Evolutionary conservation across 305 asterid genomes (phyloP).

Genomic region (Fraxinus paxiana): DNA sequence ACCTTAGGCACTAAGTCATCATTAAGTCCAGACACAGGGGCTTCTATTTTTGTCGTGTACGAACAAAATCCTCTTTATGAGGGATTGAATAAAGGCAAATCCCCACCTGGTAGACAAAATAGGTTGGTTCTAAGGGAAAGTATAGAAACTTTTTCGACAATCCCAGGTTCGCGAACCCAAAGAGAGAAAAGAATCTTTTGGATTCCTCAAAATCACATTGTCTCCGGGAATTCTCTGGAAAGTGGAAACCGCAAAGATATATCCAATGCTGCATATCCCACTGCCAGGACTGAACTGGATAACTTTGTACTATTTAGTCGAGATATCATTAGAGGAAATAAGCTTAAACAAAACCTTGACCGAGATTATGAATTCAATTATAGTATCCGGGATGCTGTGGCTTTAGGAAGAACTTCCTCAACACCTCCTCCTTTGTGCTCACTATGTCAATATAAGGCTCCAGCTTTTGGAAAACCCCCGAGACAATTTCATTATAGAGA

Average conservation of each 20-base stretch:
- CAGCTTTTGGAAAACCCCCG: slow-evolving; percentile 80
- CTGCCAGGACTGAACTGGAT: slow-evolving; percentile 22
- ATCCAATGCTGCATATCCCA: slow-evolving; percentile 25
- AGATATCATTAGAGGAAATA: slow-evolving; percentile 19
- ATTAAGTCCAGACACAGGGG: slow-evolving; percentile 47
- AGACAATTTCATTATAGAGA: slow-evolving; percentile 60
- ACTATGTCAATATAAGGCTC: slow-evolving; percentile 65
- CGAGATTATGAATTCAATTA: slow-evolving; percentile 39
- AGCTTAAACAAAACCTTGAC: slow-evolving; percentile 15
- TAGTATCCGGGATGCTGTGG: slow-evolving; percentile 74
- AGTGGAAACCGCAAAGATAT: slow-evolving; percentile 26
- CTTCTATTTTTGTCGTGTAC: slow-evolving; percentile 45
- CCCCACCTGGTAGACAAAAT: slow-evolving; percentile 27
- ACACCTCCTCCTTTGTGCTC: slow-evolving; percentile 80
- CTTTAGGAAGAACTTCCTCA: slow-evolving; percentile 53
- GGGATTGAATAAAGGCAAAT: slow-evolving; percentile 32
- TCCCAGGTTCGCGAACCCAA: slow-evolving; percentile 32
- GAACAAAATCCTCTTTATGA: slow-evolving; percentile 77
- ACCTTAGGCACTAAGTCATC: slow-evolving; percentile 40
- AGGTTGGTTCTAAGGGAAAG: slow-evolving; percentile 29
- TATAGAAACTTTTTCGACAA: slow-evolving; percentile 28
- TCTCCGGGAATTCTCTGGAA: slow-evolving; percentile 26
- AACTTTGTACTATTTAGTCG: slow-evolving; percentile 22
- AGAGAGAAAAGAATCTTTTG: slow-evolving; percentile 38
- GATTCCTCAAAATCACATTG: slow-evolving; percentile 40